Base-by-base conservation (phyloP, 257 asterid species). In the Primulina tabacum region DNA sequence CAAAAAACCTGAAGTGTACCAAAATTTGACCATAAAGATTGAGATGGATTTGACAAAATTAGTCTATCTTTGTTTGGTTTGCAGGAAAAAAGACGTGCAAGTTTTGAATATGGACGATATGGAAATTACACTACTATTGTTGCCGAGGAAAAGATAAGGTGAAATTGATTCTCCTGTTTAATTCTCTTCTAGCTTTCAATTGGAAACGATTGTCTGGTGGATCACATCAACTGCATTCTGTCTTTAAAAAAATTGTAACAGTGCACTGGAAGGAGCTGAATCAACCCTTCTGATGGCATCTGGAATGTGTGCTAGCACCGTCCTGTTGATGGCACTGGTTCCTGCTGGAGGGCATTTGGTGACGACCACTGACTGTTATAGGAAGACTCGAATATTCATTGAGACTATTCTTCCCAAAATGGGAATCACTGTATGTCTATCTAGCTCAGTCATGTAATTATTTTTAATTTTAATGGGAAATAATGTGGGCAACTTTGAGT, bases 261-360 rank as follows among this genome's bases (percentile, higher is more conserved):
- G 96, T 82, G 98, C 98, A 24, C 89, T 92, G 80, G 98, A 92
- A 84, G 98, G 96, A 64, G 96, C 98, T 75, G 97, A 89, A 61
- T 74, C 96, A 70, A 91, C 97, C 73, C 73, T 91, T 70, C 38
- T 91, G 70, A 30, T 86, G 90, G 92, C 97, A 61, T 91, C 97
- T 80, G 97, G 97, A 77, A 91, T 91, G 96, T 89, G 95, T 73
- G 89, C 88, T 67, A 89, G 95, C 85, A 88, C 96, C 35, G 89
- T 84, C 75, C 24, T 92, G 92, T 69, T 92, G 85, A 60, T 88
- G 92, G 92, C 98, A 28, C 84, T 92, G 76, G 82, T 92, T 56
- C 96, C 98, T 83, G 94, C 94, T 73, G 96, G 98, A 56, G 98
- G 98, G 62, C 98, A 89, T 72, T 71, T 92, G 65, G 96, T 92